phyloP scores from a whole-genome alignment of 495 filamentous ascomycete species.

The Neurospora cerealis region DNA sequence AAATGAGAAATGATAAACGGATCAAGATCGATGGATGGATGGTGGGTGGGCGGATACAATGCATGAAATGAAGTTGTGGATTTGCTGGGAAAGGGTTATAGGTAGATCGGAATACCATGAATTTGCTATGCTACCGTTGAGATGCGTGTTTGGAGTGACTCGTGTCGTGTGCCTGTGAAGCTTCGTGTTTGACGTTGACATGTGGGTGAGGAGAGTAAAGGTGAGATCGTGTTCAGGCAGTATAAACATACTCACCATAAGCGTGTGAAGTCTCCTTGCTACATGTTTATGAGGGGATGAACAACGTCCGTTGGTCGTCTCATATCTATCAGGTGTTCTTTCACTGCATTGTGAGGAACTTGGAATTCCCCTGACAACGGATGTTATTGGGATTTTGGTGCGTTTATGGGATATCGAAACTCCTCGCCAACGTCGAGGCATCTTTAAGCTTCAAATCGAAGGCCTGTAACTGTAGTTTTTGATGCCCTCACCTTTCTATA shows the following conservation, averaged over 20 bases:
- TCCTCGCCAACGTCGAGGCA: neutral
- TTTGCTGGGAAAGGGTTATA: neutral
- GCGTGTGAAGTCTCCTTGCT: neutral
- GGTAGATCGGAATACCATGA: neutral
- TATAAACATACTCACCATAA: no score
- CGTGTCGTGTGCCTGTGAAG: neutral
- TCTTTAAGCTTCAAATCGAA: neutral
- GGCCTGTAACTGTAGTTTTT: neutral
- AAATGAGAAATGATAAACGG: neutral
- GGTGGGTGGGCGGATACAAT: neutral
- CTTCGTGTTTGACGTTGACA: neutral
- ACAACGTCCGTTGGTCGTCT: neutral
- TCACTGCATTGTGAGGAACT: neutral
- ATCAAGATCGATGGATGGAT: neutral
- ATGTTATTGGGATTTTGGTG: no score
- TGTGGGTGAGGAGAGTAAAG: neutral
- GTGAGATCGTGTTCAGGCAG: neutral
- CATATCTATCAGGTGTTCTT: neutral
- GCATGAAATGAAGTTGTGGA: neutral
- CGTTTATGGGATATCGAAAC: accelerated
- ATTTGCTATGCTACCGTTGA: neutral
- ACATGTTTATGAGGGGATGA: neutral
- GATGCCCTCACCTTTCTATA: neutral
- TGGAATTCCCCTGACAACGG: no score
- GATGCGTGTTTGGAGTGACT: neutral